Evolutionary conservation across 257 asterid genomes (phyloP).

Genomic region (Hygrophila difformis): DNA sequence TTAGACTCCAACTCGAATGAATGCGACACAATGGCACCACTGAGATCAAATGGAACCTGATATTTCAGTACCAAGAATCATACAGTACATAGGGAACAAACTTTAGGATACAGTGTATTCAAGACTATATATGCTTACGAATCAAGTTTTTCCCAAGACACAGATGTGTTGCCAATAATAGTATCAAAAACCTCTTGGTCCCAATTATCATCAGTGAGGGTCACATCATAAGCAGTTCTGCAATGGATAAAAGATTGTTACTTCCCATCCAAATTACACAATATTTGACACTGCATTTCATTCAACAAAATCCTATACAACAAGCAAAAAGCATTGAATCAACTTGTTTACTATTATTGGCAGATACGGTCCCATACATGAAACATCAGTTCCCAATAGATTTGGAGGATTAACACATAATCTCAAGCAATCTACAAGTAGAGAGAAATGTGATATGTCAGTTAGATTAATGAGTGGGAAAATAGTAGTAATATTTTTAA

Average conservation of each 20-base stretch:
- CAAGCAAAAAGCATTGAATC: background rate
- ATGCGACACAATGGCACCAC: slow-evolving; percentile 61
- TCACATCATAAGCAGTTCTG: slow-evolving; percentile 59
- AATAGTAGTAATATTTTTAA: too few species aligned
- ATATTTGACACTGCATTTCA: slow-evolving; percentile 3
- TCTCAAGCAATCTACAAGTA: background rate
- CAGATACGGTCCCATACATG: too few species aligned
- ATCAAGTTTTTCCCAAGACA: slow-evolving; percentile 51
- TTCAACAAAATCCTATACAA: background rate
- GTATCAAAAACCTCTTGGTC: slow-evolving; percentile 39
- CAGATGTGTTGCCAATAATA: slow-evolving; percentile 49
- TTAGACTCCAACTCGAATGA: slow-evolving; percentile 55
- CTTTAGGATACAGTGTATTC: background rate
- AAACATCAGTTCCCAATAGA: too few species aligned
- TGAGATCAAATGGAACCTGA: slow-evolving; percentile 18
- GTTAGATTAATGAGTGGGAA: too few species aligned
- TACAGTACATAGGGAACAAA: background rate
- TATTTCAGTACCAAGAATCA: background rate
- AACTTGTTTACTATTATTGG: too few species aligned
- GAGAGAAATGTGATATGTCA: background rate
- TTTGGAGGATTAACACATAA: background rate
- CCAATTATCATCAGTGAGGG: slow-evolving; percentile 52
- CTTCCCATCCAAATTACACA: slow-evolving; percentile 7
- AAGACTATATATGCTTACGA: slow-evolving; percentile 28
- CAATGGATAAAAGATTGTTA: slow-evolving; percentile 13